These are phyloP conservation scores for Cyberlindnera amylophila DNA, from an alignment of 805 yeast genomes.

Conservation along the genomic window DNA sequence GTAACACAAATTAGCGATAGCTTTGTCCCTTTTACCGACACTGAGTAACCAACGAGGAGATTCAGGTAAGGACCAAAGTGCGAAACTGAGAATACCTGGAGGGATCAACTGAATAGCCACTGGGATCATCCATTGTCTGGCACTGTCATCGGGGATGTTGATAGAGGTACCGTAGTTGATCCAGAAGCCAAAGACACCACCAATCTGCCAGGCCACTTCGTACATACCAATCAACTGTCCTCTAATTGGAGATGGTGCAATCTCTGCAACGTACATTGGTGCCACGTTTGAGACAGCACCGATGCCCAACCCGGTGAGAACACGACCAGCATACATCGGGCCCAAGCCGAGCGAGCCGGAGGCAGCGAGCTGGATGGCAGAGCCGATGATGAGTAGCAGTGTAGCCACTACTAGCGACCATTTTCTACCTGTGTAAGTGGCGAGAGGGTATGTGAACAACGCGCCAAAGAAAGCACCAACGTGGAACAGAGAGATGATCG, in stretches of 20 bases:
- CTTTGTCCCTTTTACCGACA: conserved; percentile 31
- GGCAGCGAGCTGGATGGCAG: conserved; percentile 38
- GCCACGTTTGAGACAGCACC: conserved; percentile 50
- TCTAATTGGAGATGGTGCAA: conserved; percentile 42
- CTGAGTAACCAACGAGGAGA: conserved; percentile 45
- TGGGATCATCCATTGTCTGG: conserved; percentile 44
- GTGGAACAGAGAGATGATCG: conserved; percentile 46
- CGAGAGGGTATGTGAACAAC: conserved; percentile 33
- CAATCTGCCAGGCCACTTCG: conserved; percentile 44
- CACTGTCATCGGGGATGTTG: conserved; percentile 28
- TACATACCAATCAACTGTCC: conserved; percentile 44
- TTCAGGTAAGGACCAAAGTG: conserved; percentile 38
- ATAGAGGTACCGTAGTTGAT: conserved; percentile 20
- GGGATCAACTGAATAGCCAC: conserved; percentile 45
- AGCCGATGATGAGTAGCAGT: conserved; percentile 39
- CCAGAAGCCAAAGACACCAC: conserved; percentile 21
- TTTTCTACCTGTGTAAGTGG: conserved; percentile 38
- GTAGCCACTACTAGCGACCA: conserved; percentile 38
- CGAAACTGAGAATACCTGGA: conserved; percentile 38
- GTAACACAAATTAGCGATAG: conserved; percentile 32
- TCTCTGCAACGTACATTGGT: conserved; percentile 46
- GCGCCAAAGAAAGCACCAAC: conserved; percentile 47
- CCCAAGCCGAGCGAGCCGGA: conserved; percentile 32
- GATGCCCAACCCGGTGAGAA: conserved; percentile 45
- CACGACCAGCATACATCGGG: conserved; percentile 49